Evolutionary conservation across 2,329 filamentous ascomycete species (phyloP), one percentile per base, ranked within the genome.

Genomic region (Phoma sp.): DNA sequence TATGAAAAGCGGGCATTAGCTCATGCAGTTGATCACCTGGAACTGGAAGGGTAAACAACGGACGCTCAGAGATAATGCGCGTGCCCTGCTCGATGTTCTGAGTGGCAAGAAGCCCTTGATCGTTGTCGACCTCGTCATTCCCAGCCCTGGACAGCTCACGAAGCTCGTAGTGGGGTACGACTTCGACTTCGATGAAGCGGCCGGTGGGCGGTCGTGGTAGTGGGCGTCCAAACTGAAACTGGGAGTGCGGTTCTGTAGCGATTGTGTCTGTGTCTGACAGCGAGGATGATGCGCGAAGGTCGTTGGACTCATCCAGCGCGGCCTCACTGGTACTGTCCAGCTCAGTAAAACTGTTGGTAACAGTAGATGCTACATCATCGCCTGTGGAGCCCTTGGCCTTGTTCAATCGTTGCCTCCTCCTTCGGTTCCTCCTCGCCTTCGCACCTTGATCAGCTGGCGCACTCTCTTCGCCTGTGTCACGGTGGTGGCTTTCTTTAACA

Each of bases 61-160:
- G 51, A 10, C 42, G 56, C 30, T 65, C 62, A 18, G 36, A 47
- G 21, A 65, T 61, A 30, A 65, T 55, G 23, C 62, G 60, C 1
- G 56, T 63, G 32, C 60, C 62, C 33, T 18, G 20, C 14, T 36
- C 2, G 23, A 65, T 59, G 11, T 18, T 15, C 15, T 42, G 21
- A 1, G 38, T 60, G 6, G 62, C 60, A 28, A 63, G 62, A 25
- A 60, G 17, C 9, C 53, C 57, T 30, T 52, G 30, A 9, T 51
- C 42, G 11, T 25, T 34, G 14, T 25, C 29, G 18, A 29, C 15
- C 17, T 42, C 17, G 12, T 30, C 12, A 7, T 32, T 15, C 7
- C 10, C 34, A 18, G 20, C 26, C 23, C 12, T 30, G 18, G 46
- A 39, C 5, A 53, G 23, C n/a, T 37, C 15, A 10, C 46, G 53